These are phyloP conservation scores for Botrytis sinoallii DNA, from an alignment of 2,329 filamentous ascomycete species.

Conservation along the genomic window DNA sequence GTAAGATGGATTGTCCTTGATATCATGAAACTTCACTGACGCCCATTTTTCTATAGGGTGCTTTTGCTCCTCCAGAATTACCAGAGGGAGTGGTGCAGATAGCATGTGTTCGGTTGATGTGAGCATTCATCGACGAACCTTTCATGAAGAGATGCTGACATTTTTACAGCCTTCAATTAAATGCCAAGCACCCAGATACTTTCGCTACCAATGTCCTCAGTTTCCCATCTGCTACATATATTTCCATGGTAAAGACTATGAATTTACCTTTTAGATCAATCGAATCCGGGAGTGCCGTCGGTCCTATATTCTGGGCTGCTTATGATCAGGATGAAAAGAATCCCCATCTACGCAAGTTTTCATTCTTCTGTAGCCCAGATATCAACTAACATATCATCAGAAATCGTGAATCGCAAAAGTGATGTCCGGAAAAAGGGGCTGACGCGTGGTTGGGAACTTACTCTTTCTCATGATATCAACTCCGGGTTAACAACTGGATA, in stretches of 20 bases:
- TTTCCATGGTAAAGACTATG: slow-evolving; percentile 53
- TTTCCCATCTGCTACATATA: slow-evolving; percentile 49
- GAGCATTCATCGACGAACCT: slow-evolving; percentile 7
- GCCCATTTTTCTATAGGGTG: slow-evolving; percentile 27
- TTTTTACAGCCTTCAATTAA: slow-evolving; percentile 27
- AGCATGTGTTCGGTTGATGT: slow-evolving; percentile 29
- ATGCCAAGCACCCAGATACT: slow-evolving; percentile 55
- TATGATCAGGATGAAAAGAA: slow-evolving; percentile 55
- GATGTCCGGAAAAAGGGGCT: slow-evolving; percentile 62
- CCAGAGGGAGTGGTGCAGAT: slow-evolving; percentile 29
- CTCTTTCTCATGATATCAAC: slow-evolving; percentile 56
- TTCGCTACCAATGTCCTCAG: slow-evolving; percentile 56
- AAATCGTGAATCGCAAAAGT: slow-evolving; percentile 63
- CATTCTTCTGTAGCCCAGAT: not conserved
- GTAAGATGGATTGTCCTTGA: slow-evolving; percentile 19
- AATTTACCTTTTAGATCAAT: slow-evolving; percentile 55
- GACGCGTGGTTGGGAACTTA: slow-evolving; percentile 63
- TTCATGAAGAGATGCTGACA: not conserved
- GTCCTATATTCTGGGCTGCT: slow-evolving; percentile 61
- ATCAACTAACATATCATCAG: slow-evolving; percentile 36
- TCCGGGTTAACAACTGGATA: slow-evolving; percentile 57
- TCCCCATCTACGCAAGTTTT: slow-evolving; percentile 52
- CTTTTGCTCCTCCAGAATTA: slow-evolving; percentile 32
- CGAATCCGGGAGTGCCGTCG: slow-evolving; percentile 57
- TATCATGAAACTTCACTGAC: slow-evolving; percentile 21